phyloP scores from a whole-genome alignment of 495 filamentous ascomycete genomes.

The Neurospora tetraspora region DNA sequence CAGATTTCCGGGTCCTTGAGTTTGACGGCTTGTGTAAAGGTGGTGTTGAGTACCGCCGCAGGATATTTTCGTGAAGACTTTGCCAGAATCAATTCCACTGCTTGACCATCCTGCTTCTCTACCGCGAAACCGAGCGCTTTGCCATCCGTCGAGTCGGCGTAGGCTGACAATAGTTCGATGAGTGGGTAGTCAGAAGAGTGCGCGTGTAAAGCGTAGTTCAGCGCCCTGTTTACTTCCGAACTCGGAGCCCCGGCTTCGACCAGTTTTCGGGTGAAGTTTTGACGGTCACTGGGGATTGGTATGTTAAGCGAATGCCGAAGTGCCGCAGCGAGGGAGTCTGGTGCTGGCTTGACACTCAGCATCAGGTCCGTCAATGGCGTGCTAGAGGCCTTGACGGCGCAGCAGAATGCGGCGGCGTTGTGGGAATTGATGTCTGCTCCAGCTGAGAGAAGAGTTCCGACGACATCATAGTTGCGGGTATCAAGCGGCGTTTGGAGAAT shows the following conservation, averaged over 20 bases:
- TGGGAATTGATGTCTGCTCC: conserved; percentile 36
- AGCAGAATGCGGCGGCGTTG: conserved; percentile 31
- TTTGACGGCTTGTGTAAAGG: conserved; percentile 24
- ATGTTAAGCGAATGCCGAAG: conserved; percentile 36
- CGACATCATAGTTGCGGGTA: conserved; percentile 19
- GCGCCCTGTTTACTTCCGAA: conserved; percentile 31
- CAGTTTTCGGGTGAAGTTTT: conserved; percentile 31
- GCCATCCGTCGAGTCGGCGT: conserved; percentile 32
- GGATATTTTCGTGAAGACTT: conserved; percentile 18
- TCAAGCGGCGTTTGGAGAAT: conserved; percentile 19
- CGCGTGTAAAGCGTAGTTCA: conserved; percentile 30
- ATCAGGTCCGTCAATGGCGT: conserved; percentile 31
- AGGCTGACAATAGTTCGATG: conserved; percentile 25
- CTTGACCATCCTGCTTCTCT: conserved; percentile 24
- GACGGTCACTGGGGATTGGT: conserved; percentile 30
- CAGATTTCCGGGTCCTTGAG: conserved; percentile 22
- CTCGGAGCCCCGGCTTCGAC: conserved; percentile 29
- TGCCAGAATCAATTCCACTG: conserved; percentile 29
- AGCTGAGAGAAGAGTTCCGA: conserved; percentile 28
- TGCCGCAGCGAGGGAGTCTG: conserved; percentile 24
- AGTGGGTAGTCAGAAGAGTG: conserved; percentile 31
- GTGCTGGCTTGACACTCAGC: conserved; percentile 19
- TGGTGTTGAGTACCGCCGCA: conserved; percentile 16
- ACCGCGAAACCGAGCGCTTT: conserved; percentile 29
- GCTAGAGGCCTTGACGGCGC: conserved; percentile 28